Base-by-base conservation (phyloP, 1,139 yeast genomes). In the Geotrichum restrictum region DNA sequence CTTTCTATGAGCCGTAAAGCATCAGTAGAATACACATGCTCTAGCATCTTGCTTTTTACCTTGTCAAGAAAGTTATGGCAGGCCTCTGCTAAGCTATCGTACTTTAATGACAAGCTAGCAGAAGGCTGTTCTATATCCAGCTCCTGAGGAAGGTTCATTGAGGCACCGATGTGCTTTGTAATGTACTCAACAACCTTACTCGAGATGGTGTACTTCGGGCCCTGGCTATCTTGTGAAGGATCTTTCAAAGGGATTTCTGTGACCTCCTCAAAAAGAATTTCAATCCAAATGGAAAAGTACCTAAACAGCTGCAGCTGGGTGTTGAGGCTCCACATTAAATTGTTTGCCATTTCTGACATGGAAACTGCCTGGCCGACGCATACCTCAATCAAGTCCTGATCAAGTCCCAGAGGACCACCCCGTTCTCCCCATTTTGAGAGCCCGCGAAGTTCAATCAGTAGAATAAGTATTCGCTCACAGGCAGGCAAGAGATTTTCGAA, bases 401-500 rank as follows among this genome's bases (percentile, higher is more conserved):
- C 63, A 8, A 69, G 59, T 0, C 79, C 79, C 41, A 71, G 64
- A n/a, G 61, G 60, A 1, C 51, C 46, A 7, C 68, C 68, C 49
- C 58, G 59, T 44, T 65, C 69, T 27, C 69, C 63, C 73, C 82
- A 74, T 24, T 67, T 64, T 1, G 78, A 66, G 14, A 76, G 58
- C 1, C 84, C 80, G 19, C 71, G 69, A 34, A 84, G 61, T 24
- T 76, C 73, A 36, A 76, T 74, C 1, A 81, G 60, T n/a, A 80
- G 62, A 0, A 82, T 66, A 0, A 85, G 65, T 21, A 83, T 59
- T 52, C 85, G 74, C 57, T 87, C 94, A 45, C 79, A 62, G 0
- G 78, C 77, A 0, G 86, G 81, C 1, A 85, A 71, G 18, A 84
- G 57, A 53, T 76, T 76, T 46, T 78, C 75, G 58, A 78, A 79